A percentile compares a stretch with the other conserved stretches of the same genome.
Conservation (phyloP, 2,329 filamentous ascomycete genomes). For the Fusarium siculi region DNA sequence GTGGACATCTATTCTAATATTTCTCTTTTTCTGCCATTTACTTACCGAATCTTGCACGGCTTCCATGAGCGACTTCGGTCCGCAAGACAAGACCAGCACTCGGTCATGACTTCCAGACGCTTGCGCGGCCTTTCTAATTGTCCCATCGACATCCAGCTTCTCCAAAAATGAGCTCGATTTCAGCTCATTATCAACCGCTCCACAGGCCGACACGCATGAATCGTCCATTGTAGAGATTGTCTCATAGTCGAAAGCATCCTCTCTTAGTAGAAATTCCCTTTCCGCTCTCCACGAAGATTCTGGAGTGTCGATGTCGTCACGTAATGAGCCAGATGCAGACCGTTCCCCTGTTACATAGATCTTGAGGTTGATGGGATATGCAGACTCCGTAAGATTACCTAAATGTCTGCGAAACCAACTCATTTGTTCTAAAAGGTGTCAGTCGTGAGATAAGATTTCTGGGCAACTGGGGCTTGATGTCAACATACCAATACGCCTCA, state of each 20-base stretch:
- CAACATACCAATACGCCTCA: slow-evolving; percentile 11
- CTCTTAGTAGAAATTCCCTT: neutral
- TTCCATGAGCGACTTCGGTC: neutral
- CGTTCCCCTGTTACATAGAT: neutral
- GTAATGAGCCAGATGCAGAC: neutral
- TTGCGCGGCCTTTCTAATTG: neutral
- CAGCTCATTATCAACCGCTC: neutral
- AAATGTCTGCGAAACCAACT: neutral
- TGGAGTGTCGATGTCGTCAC: accelerated
- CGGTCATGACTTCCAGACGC: neutral
- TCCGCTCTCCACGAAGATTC: neutral
- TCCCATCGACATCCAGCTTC: neutral
- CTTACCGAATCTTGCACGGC: neutral
- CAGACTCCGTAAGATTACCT: neutral
- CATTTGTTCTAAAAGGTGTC: neutral
- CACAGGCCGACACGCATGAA: too few species aligned
- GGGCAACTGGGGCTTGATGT: accelerated
- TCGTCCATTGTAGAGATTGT: neutral
- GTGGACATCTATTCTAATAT: neutral
- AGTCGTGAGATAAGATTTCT: accelerated
- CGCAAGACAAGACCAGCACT: neutral
- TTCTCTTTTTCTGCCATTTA: neutral
- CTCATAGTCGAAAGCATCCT: neutral
- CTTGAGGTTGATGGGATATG: neutral
- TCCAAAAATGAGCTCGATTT: neutral